Evolutionary conservation across 805 yeast genomes (phyloP).

Genomic region (Kurtzmaniella cleridarum): DNA sequence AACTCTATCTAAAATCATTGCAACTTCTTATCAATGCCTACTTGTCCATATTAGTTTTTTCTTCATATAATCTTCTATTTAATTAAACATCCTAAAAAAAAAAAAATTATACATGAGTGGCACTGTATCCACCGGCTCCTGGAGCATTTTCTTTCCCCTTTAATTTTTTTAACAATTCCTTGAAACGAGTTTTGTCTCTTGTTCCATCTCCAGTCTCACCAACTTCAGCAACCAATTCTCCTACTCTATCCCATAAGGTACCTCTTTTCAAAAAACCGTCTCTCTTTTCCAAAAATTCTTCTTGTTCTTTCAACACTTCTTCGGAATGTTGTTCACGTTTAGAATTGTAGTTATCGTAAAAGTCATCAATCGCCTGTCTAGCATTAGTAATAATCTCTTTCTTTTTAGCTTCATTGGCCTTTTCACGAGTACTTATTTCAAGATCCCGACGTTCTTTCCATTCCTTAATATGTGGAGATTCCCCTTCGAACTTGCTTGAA

Average conservation of each 20-base stretch:
- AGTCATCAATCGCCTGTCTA: conserved; percentile 78
- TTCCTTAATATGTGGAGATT: conserved; percentile 49
- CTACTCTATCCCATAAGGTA: conserved; percentile 58
- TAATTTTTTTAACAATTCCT: conserved; percentile 56
- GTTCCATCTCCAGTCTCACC: conserved; percentile 36
- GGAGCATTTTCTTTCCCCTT: conserved; percentile 71
- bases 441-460: conserved; percentile 81
- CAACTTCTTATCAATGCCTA: too few species aligned
- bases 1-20: too few species aligned
- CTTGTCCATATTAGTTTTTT: neutral
- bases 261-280: conserved; percentile 53
- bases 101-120: neutral
- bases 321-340: conserved; percentile 70
- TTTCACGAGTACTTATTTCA: conserved; percentile 78
- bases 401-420: conserved; percentile 57
- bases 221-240: conserved; percentile 43
- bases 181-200: conserved; percentile 67
- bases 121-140: conserved; percentile 61
- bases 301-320: conserved; percentile 62
- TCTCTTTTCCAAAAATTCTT: conserved; percentile 64
- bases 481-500: conserved; percentile 23
- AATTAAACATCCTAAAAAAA: too few species aligned
- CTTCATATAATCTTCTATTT: neutral
- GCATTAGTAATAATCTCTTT: conserved; percentile 71
- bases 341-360: conserved; percentile 83